Evolutionary conservation across 1,139 yeast species (phyloP).

Genomic region (Arxiozyma slooffiae): DNA sequence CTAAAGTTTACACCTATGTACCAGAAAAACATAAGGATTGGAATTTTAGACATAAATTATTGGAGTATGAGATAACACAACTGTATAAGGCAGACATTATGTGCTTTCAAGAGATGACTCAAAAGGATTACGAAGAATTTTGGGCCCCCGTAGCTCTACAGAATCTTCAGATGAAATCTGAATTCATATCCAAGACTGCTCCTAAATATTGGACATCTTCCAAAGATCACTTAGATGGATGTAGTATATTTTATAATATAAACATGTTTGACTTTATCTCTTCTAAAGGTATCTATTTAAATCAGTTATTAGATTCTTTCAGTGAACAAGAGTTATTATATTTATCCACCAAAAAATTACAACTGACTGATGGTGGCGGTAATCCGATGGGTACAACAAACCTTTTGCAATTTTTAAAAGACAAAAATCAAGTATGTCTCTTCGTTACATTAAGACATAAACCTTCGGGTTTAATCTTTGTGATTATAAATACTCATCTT

Average conservation of each 20-base stretch:
- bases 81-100: slow-evolving; percentile 44
- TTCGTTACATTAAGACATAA: slow-evolving; percentile 40
- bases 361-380: slow-evolving; percentile 27
- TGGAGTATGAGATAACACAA: slow-evolving; percentile 34
- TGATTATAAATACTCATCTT: slow-evolving; percentile 49
- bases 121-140: slow-evolving; percentile 35
- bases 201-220: slow-evolving; percentile 43
- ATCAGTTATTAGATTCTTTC: slow-evolving; percentile 34
- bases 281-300: slow-evolving; percentile 36
- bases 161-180: slow-evolving; percentile 35
- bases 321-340: slow-evolving; percentile 34
- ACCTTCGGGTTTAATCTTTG: slow-evolving; percentile 33
- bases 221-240: slow-evolving; percentile 47
- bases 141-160: slow-evolving; percentile 34
- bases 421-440: slow-evolving; percentile 47
- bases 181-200: slow-evolving; percentile 40
- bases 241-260: slow-evolving; percentile 42
- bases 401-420: slow-evolving; percentile 29
- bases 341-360: slow-evolving; percentile 27
- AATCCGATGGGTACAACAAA: slow-evolving; percentile 18
- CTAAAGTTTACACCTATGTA: slow-evolving; percentile 43
- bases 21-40: slow-evolving; percentile 40
- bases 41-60: slow-evolving; percentile 40
- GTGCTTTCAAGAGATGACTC: slow-evolving; percentile 55
- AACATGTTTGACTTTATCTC: slow-evolving; percentile 39